A percentile compares a stretch with the other conserved stretches of the same genome.
Conservation (phyloP, 306 rosid species). For the Cotoneaster glaucophyllus region DNA sequence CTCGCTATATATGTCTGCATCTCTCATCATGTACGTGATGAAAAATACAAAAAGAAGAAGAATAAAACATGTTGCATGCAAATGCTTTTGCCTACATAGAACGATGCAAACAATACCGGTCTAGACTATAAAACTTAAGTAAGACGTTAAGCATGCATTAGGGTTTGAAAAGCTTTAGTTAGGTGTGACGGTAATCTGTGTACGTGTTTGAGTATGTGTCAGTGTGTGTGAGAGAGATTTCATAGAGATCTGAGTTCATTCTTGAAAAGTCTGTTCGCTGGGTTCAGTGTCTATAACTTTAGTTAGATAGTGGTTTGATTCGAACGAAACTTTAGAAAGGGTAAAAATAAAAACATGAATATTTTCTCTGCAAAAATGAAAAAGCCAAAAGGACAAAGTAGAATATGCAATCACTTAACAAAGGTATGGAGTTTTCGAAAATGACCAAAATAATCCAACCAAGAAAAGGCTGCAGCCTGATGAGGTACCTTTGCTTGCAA, state of each 20-base stretch:
- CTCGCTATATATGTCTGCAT: neutral
- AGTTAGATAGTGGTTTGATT: conserved; percentile 8
- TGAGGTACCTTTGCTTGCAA: conserved; percentile 35
- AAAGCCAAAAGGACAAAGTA: conserved; percentile 21
- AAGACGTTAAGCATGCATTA: neutral
- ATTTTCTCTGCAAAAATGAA: conserved; percentile 15
- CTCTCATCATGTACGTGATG: neutral
- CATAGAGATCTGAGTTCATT: conserved; percentile 27
- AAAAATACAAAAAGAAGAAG: too few relatives aligned
- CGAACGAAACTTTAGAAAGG: conserved; percentile 2
- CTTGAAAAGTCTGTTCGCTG: conserved; percentile 4
- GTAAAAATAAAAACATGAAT: neutral
- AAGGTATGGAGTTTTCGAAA: conserved; percentile 44
- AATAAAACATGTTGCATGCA: neutral
- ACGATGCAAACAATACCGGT: neutral
- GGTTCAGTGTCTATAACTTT: conserved; percentile 4
- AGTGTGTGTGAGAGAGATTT: conserved; percentile 6
- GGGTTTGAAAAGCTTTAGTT: neutral
- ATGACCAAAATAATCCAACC: conserved; percentile 37
- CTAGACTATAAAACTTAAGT: neutral
- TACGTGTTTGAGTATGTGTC: neutral
- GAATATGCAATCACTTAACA: conserved; percentile 29
- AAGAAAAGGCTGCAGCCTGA: conserved; percentile 34
- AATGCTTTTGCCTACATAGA: too few relatives aligned
- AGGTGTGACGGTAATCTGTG: neutral